phyloP scores from a whole-genome alignment of 306 rosid genomes.

The Dalbergia oliveri region DNA sequence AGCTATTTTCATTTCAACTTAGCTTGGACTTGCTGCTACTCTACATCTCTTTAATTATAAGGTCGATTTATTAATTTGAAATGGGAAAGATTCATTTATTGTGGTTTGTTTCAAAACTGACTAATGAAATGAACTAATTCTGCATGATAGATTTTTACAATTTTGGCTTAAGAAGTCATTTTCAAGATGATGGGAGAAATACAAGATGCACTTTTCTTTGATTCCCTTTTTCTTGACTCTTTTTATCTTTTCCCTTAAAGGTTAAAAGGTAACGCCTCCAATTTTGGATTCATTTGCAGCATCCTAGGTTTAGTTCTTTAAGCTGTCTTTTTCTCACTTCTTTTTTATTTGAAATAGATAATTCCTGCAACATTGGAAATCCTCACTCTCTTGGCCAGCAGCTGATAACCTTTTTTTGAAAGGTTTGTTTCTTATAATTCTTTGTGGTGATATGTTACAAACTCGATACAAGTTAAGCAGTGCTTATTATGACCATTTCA shows the following conservation, averaged over 20 bases:
- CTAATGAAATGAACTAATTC: constrained; percentile 3
- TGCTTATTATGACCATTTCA: constrained; percentile 27
- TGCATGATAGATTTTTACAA: too few relatives aligned
- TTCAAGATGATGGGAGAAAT: too few relatives aligned
- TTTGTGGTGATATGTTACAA: constrained; percentile 29
- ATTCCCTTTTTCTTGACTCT: too few relatives aligned
- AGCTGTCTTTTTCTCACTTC: constrained; percentile 6
- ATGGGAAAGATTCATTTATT: not conserved
- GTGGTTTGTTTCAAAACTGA: not conserved
- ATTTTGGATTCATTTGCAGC: too few relatives aligned
- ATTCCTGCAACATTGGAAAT: constrained; percentile 94
- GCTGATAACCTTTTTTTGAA: constrained; percentile 84
- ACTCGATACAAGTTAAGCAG: not conserved
- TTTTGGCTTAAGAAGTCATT: too few relatives aligned
- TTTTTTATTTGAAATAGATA: constrained; percentile 60
- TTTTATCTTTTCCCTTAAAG: too few relatives aligned
- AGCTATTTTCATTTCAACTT: constrained; percentile 1
- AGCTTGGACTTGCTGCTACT: constrained; percentile 1
- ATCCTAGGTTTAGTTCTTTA: constrained; percentile 2
- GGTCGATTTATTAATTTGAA: not conserved
- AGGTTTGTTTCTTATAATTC: constrained; percentile 66
- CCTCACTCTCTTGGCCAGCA: constrained; percentile 96
- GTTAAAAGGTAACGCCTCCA: too few relatives aligned
- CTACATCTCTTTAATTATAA: constrained; percentile 6
- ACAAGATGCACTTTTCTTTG: too few relatives aligned